A percentile compares a stretch with the other conserved stretches of the same genome.
These are phyloP conservation scores for Lachancea sp. DNA, from an alignment of 805 yeast genomes.

Conservation along the genomic window DNA sequence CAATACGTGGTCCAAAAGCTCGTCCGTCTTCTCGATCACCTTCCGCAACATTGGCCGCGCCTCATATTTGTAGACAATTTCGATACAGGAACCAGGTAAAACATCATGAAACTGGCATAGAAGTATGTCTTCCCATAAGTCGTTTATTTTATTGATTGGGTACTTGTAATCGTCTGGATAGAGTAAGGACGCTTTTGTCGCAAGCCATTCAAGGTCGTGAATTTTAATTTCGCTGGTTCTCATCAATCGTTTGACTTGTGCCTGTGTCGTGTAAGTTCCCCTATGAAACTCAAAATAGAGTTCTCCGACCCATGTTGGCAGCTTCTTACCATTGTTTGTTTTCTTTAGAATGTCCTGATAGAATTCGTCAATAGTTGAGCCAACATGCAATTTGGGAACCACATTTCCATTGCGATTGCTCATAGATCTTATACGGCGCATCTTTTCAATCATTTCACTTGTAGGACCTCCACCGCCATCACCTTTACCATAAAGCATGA, in stretches of 20 bases:
- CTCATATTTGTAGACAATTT: slow-evolving; percentile 83
- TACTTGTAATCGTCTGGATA: slow-evolving; percentile 50
- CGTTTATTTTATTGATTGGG: slow-evolving; percentile 62
- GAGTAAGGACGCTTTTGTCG: slow-evolving; percentile 61
- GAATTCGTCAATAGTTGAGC: slow-evolving; percentile 68
- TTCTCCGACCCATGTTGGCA: slow-evolving; percentile 92
- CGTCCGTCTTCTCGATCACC: slow-evolving; percentile 47
- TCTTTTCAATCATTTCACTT: slow-evolving; percentile 85
- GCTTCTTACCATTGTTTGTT: slow-evolving; percentile 56
- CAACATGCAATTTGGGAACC: slow-evolving; percentile 76
- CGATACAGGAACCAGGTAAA: slow-evolving; percentile 95
- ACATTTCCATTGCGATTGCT: slow-evolving; percentile 66
- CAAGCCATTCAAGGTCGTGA: slow-evolving; percentile 80
- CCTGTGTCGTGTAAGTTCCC: slow-evolving; percentile 95
- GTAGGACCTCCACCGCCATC: slow-evolving; percentile 99
- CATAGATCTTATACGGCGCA: slow-evolving; percentile 85
- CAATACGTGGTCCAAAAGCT: slow-evolving; percentile 47
- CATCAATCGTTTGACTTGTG: slow-evolving; percentile 74
- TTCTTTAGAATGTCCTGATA: slow-evolving; percentile 56
- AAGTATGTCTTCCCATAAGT: slow-evolving; percentile 81
- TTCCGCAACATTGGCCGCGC: slow-evolving; percentile 70
- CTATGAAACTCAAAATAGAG: slow-evolving; percentile 91
- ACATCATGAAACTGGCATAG: slow-evolving; percentile 96
- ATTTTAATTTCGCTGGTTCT: slow-evolving; percentile 67
- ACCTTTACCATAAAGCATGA: slow-evolving; percentile 85